These are phyloP conservation scores for Myxozyma nipponensis DNA, from an alignment of 805 yeast species.

Conservation along the genomic window DNA sequence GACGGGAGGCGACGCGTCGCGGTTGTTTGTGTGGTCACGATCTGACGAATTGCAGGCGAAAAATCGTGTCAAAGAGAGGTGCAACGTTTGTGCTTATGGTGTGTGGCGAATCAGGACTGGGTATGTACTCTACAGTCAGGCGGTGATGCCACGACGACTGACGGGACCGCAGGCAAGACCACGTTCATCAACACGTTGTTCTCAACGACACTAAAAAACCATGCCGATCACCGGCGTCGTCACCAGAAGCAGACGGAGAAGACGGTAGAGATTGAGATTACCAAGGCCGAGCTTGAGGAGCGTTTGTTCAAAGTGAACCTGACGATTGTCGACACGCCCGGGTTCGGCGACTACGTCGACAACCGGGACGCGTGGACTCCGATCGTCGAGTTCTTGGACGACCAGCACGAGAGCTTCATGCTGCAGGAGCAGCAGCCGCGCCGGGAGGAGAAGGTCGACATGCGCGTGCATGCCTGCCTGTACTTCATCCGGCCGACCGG, in stretches of 20 bases:
- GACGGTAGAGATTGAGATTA: conserved; percentile 41
- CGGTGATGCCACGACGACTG: background rate
- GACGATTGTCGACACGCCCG: conserved; percentile 69
- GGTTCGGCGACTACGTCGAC: conserved; percentile 68
- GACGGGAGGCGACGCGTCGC: conserved; percentile 8
- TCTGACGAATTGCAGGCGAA: conserved; percentile 32
- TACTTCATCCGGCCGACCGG: conserved; percentile 75
- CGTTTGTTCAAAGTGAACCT: conserved; percentile 56
- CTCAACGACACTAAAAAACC: conserved; percentile 46
- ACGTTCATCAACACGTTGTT: conserved; percentile 79
- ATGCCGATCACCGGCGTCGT: conserved; percentile 41
- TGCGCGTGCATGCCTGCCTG: conserved; percentile 78
- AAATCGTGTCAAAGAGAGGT: conserved; percentile 49
- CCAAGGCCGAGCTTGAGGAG: conserved; percentile 55
- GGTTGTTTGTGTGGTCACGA: background rate
- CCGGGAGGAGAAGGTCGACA: conserved; percentile 52
- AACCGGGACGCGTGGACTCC: conserved; percentile 66
- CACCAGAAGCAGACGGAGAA: conserved; percentile 41
- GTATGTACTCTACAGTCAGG: conserved; percentile 38
- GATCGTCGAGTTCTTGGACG: conserved; percentile 69
- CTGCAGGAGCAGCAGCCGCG: conserved; percentile 76
- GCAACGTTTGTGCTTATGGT: conserved; percentile 76
- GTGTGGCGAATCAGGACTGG: conserved; percentile 83
- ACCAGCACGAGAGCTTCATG: conserved; percentile 63
- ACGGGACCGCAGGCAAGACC: conserved; percentile 51